Percentiles rank a stretch among this genome's conserved stretches.
Evolutionary conservation across 331 rosid species (phyloP).

Genomic region (Pyracantha coccinea): DNA sequence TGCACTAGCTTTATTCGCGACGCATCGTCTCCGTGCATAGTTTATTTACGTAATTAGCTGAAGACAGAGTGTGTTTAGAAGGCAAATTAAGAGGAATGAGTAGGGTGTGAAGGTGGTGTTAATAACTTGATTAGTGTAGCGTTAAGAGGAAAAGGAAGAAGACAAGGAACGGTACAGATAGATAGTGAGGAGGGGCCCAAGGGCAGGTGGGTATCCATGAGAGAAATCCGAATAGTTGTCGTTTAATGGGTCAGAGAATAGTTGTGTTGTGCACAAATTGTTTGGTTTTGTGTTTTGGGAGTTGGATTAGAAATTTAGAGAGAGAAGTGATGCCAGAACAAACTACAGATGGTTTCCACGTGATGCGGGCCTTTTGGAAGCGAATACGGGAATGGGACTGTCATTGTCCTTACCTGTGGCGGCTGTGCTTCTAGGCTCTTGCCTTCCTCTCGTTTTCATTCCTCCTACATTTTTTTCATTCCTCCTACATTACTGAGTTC

Average conservation of each 20-base stretch:
- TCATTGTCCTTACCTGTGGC: conserved; percentile 87
- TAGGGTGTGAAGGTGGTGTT: neutral
- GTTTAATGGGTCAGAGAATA: conserved; percentile 31
- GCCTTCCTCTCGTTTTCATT: neutral
- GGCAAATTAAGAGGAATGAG: neutral
- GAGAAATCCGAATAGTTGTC: conserved; percentile 56
- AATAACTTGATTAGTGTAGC: neutral
- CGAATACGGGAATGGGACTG: conserved; percentile 78
- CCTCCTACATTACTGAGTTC: neutral
- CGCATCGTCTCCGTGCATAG: neutral
- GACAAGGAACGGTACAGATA: conserved; percentile 36
- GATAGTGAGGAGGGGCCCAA: conserved; percentile 18
- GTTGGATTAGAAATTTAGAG: neutral
- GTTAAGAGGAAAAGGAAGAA: conserved; percentile 2
- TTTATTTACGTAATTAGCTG: neutral
- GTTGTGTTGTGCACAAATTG: conserved; percentile 13
- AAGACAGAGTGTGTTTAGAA: neutral
- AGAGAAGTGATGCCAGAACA: conserved; percentile 22
- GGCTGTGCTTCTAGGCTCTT: conserved; percentile 37
- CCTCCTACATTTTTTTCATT: neutral
- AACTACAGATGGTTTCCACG: conserved; percentile 65
- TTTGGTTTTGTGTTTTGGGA: conserved; percentile 4
- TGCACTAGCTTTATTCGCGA: neutral
- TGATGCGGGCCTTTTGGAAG: conserved; percentile 82
- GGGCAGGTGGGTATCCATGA: conserved; percentile 33